Evolutionary conservation across 345 rosid species (phyloP), one percentile per base, ranked within the genome.

Genomic region (Isatis tinctoria): DNA sequence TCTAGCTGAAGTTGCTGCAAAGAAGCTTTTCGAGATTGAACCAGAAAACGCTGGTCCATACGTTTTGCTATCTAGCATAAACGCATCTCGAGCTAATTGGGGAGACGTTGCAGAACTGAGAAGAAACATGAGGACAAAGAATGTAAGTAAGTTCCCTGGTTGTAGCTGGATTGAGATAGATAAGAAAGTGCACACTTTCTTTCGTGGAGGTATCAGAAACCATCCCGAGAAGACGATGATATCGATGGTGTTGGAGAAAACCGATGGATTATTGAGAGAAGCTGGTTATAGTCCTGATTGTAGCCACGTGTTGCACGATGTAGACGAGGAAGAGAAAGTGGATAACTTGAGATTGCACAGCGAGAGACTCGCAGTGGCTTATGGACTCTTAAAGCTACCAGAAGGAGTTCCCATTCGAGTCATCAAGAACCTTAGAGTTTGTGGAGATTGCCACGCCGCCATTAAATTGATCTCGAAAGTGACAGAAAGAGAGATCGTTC

Each of bases 361-460:
- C 9, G 95, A 88, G 81, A 87, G 84, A 75, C 70, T 90, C 26
- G 97, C 97, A 1, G 87, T 92, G 44, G 95, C 97, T 39, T 92
- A 83, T 76, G 97, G 98, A 20, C 89, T 92, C 49, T 40, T 87
- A 68, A 92, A 86, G 83, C 73, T 88, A 35, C 93, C 90, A 0
- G 79, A 83, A 80, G 91, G 87, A 78, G 80, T 81, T 73, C 87
- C 95, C 0, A 85, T 88, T 40, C 87, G 91, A 14, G 90, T 88
- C 51, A 92, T 88, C 84, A 90, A 90, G 71, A 90, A 92, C 72
- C 95, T 90, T 70, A 83, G 94, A 57, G 89, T 88, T 63, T 90
- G 92, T 60, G 90, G 98, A 59, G 95, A 92, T 74, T 90, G 89
- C 63, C 97, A 88, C 74, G 56, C 88, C 27, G 90, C 90, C 18